Conservation (phyloP, 495 filamentous ascomycete genomes). For the Achaetomiella virescens region DNA sequence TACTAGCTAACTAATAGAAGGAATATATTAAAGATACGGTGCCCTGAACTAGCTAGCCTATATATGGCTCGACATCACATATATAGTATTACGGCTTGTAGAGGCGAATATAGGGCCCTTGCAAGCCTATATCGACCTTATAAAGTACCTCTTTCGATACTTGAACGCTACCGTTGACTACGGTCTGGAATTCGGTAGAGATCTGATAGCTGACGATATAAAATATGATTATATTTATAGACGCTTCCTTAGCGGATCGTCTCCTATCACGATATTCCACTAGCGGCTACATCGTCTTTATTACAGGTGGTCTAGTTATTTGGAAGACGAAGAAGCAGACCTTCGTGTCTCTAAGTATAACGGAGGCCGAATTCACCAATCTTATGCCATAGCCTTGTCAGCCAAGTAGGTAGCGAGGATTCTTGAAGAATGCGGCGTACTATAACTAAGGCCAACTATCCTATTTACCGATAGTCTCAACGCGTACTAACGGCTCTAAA, state of each 20-base stretch:
- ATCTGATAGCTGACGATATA: background rate
- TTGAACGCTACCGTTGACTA: background rate
- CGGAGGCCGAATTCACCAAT: background rate
- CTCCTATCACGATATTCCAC: background rate
- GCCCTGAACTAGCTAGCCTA: background rate
- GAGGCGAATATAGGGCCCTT: background rate
- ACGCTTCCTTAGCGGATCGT: background rate
- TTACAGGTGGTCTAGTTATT: background rate
- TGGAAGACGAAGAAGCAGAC: conserved; percentile 11
- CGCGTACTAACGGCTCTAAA: background rate
- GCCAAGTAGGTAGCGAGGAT: background rate
- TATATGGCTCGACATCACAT: background rate
- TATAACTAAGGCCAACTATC: background rate
- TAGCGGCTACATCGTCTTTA: background rate
- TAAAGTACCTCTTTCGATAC: background rate
- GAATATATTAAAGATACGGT: background rate
- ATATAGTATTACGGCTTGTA: background rate
- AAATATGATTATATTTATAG: background rate
- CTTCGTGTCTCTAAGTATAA: background rate
- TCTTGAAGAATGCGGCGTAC: background rate
- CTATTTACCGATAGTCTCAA: background rate
- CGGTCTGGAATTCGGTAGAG: background rate
- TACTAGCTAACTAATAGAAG: background rate
- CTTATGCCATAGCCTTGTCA: background rate
- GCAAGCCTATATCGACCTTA: background rate